Percentiles rank a stretch among this genome's conserved stretches.
These are phyloP conservation scores for Erythrophleum fordii DNA, from an alignment of 306 rosid species.

Conservation along the genomic window DNA sequence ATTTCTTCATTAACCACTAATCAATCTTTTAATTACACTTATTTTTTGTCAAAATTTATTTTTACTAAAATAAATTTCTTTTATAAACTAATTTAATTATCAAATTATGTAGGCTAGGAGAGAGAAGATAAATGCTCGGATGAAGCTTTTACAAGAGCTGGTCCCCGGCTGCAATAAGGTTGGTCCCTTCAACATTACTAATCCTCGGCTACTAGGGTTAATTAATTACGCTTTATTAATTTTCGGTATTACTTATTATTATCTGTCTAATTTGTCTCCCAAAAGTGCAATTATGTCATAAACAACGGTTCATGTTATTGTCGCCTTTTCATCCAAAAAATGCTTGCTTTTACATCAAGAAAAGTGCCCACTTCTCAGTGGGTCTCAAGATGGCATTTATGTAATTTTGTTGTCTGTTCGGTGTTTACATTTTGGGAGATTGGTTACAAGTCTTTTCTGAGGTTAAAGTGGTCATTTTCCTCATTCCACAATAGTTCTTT, in stretches of 20 bases:
- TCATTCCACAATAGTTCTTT: slow-evolving; percentile 11
- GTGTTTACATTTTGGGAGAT: slow-evolving; percentile 35
- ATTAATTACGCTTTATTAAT: slow-evolving; percentile 41
- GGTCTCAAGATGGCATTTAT: slow-evolving; percentile 42
- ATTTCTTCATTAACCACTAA: slow-evolving; percentile 44
- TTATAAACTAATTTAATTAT: background rate
- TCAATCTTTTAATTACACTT: slow-evolving; percentile 33
- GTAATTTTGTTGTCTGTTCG: slow-evolving; percentile 38
- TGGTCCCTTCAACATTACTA: slow-evolving; percentile 42
- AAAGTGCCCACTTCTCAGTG: slow-evolving; percentile 47
- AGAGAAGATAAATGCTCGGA: slow-evolving; percentile 98
- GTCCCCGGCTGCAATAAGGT: slow-evolving; percentile 99
- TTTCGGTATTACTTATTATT: slow-evolving; percentile 47
- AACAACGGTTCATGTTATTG: slow-evolving; percentile 55
- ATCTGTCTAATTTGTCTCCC: slow-evolving; percentile 51
- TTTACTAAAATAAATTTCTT: background rate
- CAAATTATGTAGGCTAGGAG: slow-evolving; percentile 84
- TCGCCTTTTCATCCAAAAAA: slow-evolving; percentile 57
- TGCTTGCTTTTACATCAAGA: slow-evolving; percentile 64
- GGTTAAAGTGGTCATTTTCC: slow-evolving; percentile 39
- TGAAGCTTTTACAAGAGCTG: slow-evolving; percentile 95
- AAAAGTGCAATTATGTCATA: slow-evolving; percentile 61
- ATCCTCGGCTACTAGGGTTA: slow-evolving; percentile 31
- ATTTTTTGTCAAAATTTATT: slow-evolving; percentile 5
- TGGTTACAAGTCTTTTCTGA: slow-evolving; percentile 44